Conservation (phyloP, 2,329 filamentous ascomycete species). For the Talaromyces sp. region DNA sequence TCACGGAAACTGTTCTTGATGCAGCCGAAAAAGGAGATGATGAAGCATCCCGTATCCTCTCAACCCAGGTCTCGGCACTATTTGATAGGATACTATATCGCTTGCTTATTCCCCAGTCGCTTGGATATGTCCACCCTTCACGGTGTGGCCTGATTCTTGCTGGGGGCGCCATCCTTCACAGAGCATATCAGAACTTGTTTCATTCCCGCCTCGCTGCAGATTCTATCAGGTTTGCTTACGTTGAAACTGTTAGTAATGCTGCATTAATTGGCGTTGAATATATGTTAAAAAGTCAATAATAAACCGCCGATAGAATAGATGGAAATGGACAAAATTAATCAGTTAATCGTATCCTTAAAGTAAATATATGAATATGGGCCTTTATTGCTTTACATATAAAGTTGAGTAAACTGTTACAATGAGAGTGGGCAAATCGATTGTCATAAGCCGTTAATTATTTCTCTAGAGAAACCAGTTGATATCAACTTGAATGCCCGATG, state of each 20-base stretch:
- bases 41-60: constrained; percentile 7
- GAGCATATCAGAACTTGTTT: constrained; percentile 5
- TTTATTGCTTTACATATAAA: background rate
- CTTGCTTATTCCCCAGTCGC: constrained; percentile 3
- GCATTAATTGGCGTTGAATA: constrained; percentile 8
- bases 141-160: constrained; percentile 7
- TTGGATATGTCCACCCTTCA: constrained; percentile 3
- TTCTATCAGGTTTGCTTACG: constrained; percentile 3
- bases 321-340: background rate
- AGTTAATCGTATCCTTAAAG: background rate
- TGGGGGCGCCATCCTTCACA: constrained; percentile 9
- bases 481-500: background rate
- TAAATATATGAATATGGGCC: background rate
- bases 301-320: background rate
- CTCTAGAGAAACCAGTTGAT: background rate
- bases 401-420: background rate
- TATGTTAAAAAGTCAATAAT: background rate
- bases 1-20: constrained; percentile 3
- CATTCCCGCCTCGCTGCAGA: constrained; percentile 1
- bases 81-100: constrained; percentile 3
- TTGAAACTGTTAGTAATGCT: constrained; percentile 5
- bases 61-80: constrained; percentile 4
- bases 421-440: background rate
- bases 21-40: constrained; percentile 3
- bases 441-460: background rate